Evolutionary conservation across 306 rosid genomes (phyloP).

Genomic region (Oxytropis ochrocephala): DNA sequence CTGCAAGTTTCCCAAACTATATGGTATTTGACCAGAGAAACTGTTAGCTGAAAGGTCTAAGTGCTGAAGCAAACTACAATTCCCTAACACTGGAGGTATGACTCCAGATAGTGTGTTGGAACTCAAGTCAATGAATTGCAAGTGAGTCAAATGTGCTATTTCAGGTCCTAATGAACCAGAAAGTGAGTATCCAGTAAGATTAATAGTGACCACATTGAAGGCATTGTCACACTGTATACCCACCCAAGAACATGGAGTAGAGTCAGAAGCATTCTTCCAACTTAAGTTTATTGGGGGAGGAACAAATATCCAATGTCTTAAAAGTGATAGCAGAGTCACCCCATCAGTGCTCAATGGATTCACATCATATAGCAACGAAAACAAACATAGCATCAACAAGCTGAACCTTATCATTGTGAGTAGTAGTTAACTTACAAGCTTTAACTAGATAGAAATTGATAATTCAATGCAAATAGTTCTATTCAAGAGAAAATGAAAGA

Average conservation of each 20-base stretch:
- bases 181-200: constrained; percentile 37
- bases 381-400: constrained; percentile 23
- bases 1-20: constrained; percentile 21
- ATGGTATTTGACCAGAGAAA: constrained; percentile 38
- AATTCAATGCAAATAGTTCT: background rate
- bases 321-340: constrained; percentile 38
- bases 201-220: constrained; percentile 28
- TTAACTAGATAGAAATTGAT: background rate
- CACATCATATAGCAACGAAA: constrained; percentile 1
- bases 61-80: constrained; percentile 36
- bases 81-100: constrained; percentile 37
- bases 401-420: background rate
- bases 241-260: constrained; percentile 60
- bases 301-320: constrained; percentile 32
- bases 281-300: constrained; percentile 34
- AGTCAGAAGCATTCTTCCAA: constrained; percentile 64
- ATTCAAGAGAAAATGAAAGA: background rate
- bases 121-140: constrained; percentile 35
- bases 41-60: constrained; percentile 44
- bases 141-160: constrained; percentile 33
- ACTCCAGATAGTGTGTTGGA: constrained; percentile 31
- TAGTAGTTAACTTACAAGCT: background rate
- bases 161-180: constrained; percentile 52
- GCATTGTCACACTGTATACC: constrained; percentile 49
- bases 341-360: constrained; percentile 49